phyloP scores from a whole-genome alignment of 257 asterid genomes.

The Echites panduratus region DNA sequence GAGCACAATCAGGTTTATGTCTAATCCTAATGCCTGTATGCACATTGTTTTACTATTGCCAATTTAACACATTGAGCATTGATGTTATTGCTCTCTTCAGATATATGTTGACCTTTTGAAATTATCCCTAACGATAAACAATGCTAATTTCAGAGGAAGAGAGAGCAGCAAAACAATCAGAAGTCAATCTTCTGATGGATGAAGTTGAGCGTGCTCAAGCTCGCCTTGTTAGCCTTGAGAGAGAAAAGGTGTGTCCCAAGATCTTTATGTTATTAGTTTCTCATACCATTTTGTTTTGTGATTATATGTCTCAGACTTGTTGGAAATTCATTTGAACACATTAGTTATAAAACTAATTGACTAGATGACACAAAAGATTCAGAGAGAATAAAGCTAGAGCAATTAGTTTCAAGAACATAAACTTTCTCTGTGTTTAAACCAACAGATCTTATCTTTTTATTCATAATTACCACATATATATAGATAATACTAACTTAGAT shows the following conservation, averaged over 20 bases:
- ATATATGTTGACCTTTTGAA: not conserved
- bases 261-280: conserved; percentile 1
- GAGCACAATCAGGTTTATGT: conserved; percentile 87
- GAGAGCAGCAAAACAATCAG: conserved; percentile 86
- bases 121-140: conserved; percentile 17
- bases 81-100: not conserved
- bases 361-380: not conserved
- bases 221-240: conserved; percentile 91
- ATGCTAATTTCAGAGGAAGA: conserved; percentile 66
- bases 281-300: not conserved
- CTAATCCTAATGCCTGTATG: not conserved
- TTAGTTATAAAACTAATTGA: not conserved
- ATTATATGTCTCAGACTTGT: not conserved
- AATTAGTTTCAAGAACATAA: not conserved
- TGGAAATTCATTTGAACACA: not conserved
- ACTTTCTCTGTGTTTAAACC: too few relatives aligned
- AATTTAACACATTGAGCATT: not conserved
- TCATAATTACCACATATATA: too few relatives aligned
- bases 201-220: conserved; percentile 97
- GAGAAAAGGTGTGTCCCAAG: conserved; percentile 74
- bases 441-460: too few relatives aligned
- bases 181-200: conserved; percentile 89
- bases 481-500: too few relatives aligned
- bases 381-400: not conserved
- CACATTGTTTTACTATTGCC: not conserved